phyloP scores from a whole-genome alignment of 768 basidiomycete species.

The Ramaria sp. region DNA sequence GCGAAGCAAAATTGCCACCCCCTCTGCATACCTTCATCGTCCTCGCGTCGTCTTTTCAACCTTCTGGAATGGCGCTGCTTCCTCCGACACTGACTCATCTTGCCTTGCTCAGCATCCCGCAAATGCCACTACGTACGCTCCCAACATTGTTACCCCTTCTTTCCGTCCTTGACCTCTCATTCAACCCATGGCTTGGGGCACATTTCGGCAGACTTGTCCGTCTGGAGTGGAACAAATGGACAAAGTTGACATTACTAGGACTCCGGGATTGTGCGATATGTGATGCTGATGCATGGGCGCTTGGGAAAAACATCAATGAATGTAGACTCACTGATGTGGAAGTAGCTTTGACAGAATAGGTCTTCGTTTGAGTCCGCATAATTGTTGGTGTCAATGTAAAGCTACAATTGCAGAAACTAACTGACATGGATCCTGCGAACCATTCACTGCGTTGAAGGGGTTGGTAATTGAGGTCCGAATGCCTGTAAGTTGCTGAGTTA shows the following conservation, averaged over 20 bases:
- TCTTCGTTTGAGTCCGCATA: not conserved
- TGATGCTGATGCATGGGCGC: slow-evolving; percentile 26
- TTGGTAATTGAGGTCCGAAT: too few species aligned
- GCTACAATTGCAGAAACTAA: too few species aligned
- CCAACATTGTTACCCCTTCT: slow-evolving; percentile 53
- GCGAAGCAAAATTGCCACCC: slow-evolving; percentile 14
- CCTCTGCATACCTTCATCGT: slow-evolving; percentile 40
- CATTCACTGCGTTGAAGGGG: too few species aligned
- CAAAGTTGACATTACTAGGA: slow-evolving; percentile 41
- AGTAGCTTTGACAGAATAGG: slow-evolving; percentile 29
- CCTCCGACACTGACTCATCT: slow-evolving; percentile 58
- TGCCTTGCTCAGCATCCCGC: slow-evolving; percentile 43
- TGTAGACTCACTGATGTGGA: slow-evolving; percentile 58
- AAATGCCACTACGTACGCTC: slow-evolving; percentile 45
- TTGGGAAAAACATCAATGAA: slow-evolving; percentile 31
- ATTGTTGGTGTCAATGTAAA: too few species aligned
- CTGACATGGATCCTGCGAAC: too few species aligned
- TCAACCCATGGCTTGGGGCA: slow-evolving; percentile 34
- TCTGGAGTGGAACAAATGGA: slow-evolving; percentile 46
- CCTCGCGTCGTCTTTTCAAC: slow-evolving; percentile 35
- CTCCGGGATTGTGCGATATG: slow-evolving; percentile 43
- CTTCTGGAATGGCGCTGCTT: slow-evolving; percentile 30
- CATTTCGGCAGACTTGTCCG: not conserved
- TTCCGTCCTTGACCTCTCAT: slow-evolving; percentile 55
- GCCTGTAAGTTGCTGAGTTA: too few species aligned